Evolutionary conservation across 2,329 filamentous ascomycete genomes (phyloP).

Genomic region (Beauveria asiatica): DNA sequence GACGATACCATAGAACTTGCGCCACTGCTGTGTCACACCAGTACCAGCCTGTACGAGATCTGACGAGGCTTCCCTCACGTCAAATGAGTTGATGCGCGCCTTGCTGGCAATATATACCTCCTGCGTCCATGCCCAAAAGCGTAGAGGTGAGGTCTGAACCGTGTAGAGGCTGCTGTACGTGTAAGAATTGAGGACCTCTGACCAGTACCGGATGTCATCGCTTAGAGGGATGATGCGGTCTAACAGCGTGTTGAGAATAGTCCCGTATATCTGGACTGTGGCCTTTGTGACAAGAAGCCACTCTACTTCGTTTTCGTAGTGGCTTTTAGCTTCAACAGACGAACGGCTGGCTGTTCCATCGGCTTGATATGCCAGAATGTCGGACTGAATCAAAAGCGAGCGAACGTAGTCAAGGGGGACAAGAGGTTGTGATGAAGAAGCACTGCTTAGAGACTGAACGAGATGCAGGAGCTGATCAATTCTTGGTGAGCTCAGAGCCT

Average conservation of each 20-base stretch:
- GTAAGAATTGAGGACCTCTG: slow-evolving; percentile 73
- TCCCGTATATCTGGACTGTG: slow-evolving; percentile 80
- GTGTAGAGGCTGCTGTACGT: slow-evolving; percentile 74
- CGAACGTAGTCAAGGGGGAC: slow-evolving; percentile 53
- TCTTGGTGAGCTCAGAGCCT: slow-evolving; percentile 42
- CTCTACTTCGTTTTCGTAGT: slow-evolving; percentile 70
- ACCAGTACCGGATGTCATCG: slow-evolving; percentile 94
- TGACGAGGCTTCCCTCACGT: slow-evolving; percentile 20
- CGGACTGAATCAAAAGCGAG: slow-evolving; percentile 54
- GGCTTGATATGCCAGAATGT: slow-evolving; percentile 28
- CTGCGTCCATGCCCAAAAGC: slow-evolving; percentile 63
- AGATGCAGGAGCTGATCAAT: slow-evolving; percentile 57
- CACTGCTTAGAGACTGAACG: slow-evolving; percentile 62
- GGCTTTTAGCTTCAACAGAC: slow-evolving; percentile 27
- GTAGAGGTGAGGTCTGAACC: slow-evolving; percentile 72
- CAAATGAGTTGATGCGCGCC: slow-evolving; percentile 31
- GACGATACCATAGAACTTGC: slow-evolving; percentile 72
- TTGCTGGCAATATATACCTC: slow-evolving; percentile 60
- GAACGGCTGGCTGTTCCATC: not conserved
- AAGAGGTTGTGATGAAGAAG: slow-evolving; percentile 53
- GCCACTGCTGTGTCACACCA: slow-evolving; percentile 46
- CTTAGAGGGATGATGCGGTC: slow-evolving; percentile 76
- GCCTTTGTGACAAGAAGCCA: slow-evolving; percentile 91
- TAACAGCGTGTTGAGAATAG: slow-evolving; percentile 66
- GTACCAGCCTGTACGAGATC: slow-evolving; percentile 27